Evolutionary conservation across 208 protist genomes (phyloP).

Genomic region (Lotmaria passim): DNA sequence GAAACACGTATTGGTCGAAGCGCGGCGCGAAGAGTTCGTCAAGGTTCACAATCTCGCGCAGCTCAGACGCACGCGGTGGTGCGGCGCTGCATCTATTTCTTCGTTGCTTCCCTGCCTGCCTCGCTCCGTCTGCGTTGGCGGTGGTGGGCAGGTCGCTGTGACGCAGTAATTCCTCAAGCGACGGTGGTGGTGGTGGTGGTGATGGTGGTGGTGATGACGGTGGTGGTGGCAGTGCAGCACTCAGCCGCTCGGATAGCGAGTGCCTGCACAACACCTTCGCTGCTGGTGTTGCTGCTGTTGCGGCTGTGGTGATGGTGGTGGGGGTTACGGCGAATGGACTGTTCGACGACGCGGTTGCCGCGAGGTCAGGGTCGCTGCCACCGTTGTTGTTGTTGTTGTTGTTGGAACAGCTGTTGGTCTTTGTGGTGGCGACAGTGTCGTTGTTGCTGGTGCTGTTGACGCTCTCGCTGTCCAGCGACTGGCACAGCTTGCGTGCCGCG

Average conservation of each 20-base stretch:
- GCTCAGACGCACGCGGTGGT: not conserved
- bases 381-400: not conserved
- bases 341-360: not conserved
- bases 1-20: constrained; percentile 27
- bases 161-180: not conserved
- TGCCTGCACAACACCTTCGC: not conserved
- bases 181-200: not conserved
- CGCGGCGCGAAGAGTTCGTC: constrained; percentile 28
- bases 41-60: constrained; percentile 25
- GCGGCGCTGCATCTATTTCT: not conserved
- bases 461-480: not conserved
- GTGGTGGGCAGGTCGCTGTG: not conserved
- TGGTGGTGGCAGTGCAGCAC: too few species aligned
- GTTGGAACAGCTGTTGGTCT: too few species aligned
- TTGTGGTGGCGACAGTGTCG: too few species aligned
- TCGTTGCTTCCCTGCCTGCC: not conserved
- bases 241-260: not conserved
- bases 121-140: not conserved
- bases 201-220: too few species aligned
- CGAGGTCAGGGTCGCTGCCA: not conserved
- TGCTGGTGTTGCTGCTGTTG: not conserved
- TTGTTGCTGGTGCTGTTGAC: not conserved
- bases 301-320: not conserved
- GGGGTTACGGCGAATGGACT: not conserved
- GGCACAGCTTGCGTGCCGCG: not conserved